Base-by-base conservation (phyloP, 805 yeast species). In the Candida silvatica region DNA sequence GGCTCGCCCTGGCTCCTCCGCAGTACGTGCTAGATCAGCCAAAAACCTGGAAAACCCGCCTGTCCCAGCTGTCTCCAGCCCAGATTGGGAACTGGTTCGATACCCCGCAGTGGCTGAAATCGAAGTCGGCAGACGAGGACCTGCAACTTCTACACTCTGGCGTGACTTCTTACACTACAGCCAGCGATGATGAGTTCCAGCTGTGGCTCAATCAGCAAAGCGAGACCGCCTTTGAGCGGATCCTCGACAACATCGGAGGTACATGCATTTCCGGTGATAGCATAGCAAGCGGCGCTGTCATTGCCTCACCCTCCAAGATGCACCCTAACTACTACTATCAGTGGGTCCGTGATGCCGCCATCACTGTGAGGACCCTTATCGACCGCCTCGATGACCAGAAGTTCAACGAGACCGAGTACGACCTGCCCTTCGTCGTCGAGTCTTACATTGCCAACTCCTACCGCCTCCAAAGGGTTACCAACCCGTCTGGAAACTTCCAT, bases 321-420 rank as follows among this genome's bases (percentile, higher is more conserved):
- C 43, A 64, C 17, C 97, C 97, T 1, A 70, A 90, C 57, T 90
- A 90, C 57, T 87, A 74, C 49, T 90, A 71, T 49, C 94, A 83
- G 51, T 90, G 97, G 97, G 69, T 75, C 4, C 69, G 97, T 51
- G 97, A 90, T 54, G 76, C 87, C 22, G 96, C 96, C 0, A 71
- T 90, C 34, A 77, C 94, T 1, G 67, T 80, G 28, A 71, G 72
- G 37, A 66, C 94, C 0, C 59, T 90, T 32, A 64, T 81, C 4
- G 69, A 74, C 36, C 62, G 65, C 43, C 60, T 77, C 40, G 64
- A 64, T 20, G 83, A 78, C 38, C 17, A 34, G 17, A 34, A 40
- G 6, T 48, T 56, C 29, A 41, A 53, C 16, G 53, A 52, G 23
- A 29, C 48, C 6, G 38, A 32, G 6, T 47, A 30, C 29, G 38